Base-by-base conservation (phyloP, 305 asterid species). In the Rubia tinctorum region DNA sequence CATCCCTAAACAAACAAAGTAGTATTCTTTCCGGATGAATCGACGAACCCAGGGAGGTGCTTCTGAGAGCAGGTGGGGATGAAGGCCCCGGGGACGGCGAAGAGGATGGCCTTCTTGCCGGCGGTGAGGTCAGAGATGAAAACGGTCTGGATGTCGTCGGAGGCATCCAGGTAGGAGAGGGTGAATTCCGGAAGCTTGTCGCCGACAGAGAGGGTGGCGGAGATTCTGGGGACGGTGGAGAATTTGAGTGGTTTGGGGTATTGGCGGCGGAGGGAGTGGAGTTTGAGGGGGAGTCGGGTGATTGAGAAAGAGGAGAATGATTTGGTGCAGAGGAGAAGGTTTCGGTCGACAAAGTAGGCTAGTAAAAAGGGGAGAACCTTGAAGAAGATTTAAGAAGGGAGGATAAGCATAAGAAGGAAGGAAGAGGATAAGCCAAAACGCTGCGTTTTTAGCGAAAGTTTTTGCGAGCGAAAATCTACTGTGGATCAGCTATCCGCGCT, bases 81-180 rank as follows among this genome's bases (percentile, higher is more conserved):
- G n/a, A n/a, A 91, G 3, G 97, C 99, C 23, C 99, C 99, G 0
- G 97, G 99, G 2, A 94, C 99, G 73, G 97, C 97, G n/a, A 94
- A 65, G 51, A 94, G 84, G 75, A 94, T 83, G 49, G 89, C 75
- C 68, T 89, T 89, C 68, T 91, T 91, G 73, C 86, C 86, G 76
- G 95, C 70, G 64, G 99, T 91, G 66, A 94, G 87, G 77, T 89
- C 93, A 39, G 93, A 81, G 76, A 93, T 69, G 60, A 95, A 80
- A 72, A 89, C 58, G 77, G 97, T 91, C 61, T 89, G 79, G 82
- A 93, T 91, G 78, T 93, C 96, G 79, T 90, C 85, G 82, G 97
- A 86, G 22, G 91, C 14, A 79, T 90, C 96, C 23, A 93, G 69
- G 80, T 88, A 93, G 82, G n/a, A n/a, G n/a, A n/a, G n/a, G n/a